phyloP scores from a whole-genome alignment of 768 basidiomycete genomes.

The Collybiopsis luxurians region DNA sequence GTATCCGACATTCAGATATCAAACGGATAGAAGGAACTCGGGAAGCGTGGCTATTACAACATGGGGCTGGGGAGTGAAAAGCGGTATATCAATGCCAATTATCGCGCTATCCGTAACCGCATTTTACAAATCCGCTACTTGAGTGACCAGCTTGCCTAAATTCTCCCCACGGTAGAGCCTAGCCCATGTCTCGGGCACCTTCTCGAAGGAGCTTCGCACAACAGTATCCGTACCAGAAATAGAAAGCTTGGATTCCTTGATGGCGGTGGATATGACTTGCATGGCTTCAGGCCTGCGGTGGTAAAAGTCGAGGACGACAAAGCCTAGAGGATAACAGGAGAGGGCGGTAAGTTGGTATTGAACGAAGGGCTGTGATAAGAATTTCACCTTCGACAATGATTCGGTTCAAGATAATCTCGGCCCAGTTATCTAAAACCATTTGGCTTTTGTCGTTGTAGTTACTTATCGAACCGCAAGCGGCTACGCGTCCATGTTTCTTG shows the following conservation, averaged over 20 bases:
- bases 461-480: constrained; percentile 1
- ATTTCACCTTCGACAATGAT: neutral
- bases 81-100: too few species aligned
- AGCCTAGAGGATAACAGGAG: neutral
- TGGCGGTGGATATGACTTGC: neutral
- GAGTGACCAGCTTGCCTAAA: neutral
- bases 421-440: neutral
- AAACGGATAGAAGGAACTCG: too few species aligned
- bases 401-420: neutral
- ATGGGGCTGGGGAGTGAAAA: too few species aligned
- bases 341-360: neutral
- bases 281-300: neutral
- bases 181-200: neutral
- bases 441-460: neutral
- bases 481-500: neutral
- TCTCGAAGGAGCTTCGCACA: neutral
- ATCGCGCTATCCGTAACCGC: too few species aligned
- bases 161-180: neutral
- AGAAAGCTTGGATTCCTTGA: constrained; percentile 1
- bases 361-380: too few species aligned
- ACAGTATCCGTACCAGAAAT: neutral
- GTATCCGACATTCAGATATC: too few species aligned
- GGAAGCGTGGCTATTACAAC: too few species aligned
- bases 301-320: neutral
- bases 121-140: constrained; percentile 2